Base-by-base conservation (phyloP, 768 basidiomycete genomes). In the Calocybe indica region DNA sequence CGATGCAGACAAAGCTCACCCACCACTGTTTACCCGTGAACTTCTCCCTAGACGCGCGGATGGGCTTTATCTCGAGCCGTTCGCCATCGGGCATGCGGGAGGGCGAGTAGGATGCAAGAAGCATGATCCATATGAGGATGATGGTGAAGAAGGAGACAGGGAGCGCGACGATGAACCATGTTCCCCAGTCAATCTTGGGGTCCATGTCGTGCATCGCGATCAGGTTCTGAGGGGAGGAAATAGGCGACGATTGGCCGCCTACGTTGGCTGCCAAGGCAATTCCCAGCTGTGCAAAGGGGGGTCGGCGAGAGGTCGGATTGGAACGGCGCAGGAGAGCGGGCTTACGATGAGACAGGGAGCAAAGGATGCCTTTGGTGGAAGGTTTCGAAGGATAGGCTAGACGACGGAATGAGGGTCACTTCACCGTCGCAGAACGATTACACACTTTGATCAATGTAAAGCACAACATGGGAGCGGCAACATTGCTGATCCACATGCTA, bases 401-500 rank as follows among this genome's bases (percentile, higher is more conserved):
- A 28, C 29, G 37, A 40, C 32, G 14, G 12, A 12, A 43, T 7
- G 11, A 46, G 47, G 42, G 48, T 43, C 37, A 42, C 51, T 49
- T 44, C 53, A 48, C 39, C 32, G 22, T 37, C 34, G 43, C 14
- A 37, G 37, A 38, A 5, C 13, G 13, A 12, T 11, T 32, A 33
- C 40, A 42, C n/a, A 40, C 29, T 10, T 87, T 85, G 62, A 98
- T 94, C 49, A 99, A 73, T 13, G 93, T 90, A 63, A 96, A 98
- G 71, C 96, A 97, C 8, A 98, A 74, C 2, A 95, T 96, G 7
- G 95, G 94, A 12, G 96, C 96, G 3, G 96, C 95, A 13, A 99
- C 96, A 61, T 99, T 98, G 66, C 91, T 89, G 58, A 99, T 98
- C 96, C 93, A 98, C 95, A 98, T 99, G 65, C 90, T 93, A 3